Conservation (phyloP, 345 rosid species). For the Angophora floribunda region DNA sequence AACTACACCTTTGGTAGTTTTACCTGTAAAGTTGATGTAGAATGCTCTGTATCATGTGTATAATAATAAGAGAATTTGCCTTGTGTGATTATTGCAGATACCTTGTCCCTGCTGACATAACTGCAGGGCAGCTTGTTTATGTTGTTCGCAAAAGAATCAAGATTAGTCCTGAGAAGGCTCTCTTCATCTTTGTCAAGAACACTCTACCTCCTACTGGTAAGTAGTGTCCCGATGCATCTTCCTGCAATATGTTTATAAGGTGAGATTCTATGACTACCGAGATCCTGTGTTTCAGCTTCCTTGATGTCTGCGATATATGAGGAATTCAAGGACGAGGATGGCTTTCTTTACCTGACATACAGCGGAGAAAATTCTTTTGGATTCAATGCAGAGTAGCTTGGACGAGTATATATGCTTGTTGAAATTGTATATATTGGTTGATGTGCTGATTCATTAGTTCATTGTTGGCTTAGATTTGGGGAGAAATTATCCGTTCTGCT, state of each 20-base stretch:
- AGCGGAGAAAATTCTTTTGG: conserved; percentile 77
- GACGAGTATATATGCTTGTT: neutral
- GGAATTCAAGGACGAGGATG: conserved; percentile 63
- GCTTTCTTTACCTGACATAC: conserved; percentile 68
- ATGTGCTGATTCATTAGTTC: conserved; percentile 4
- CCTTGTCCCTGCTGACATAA: conserved; percentile 70
- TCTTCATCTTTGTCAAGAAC: conserved; percentile 58
- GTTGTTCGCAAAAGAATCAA: conserved; percentile 69
- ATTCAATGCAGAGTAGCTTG: neutral
- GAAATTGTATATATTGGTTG: conserved; percentile 13
- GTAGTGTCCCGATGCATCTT: neutral
- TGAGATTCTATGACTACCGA: neutral
- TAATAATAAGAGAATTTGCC: neutral
- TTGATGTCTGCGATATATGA: conserved; percentile 56
- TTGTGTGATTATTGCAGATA: conserved; percentile 23
- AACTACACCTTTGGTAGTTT: neutral
- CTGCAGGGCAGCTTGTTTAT: conserved; percentile 70
- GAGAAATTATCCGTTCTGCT: neutral
- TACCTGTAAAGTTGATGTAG: neutral
- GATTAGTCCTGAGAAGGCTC: conserved; percentile 71
- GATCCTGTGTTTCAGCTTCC: conserved; percentile 25
- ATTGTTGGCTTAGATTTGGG: neutral
- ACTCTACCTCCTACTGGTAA: conserved; percentile 57
- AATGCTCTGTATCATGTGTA: neutral
- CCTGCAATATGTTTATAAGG: neutral